A percentile compares a stretch with the other conserved stretches of the same genome.
Conservation (phyloP, 2,329 filamentous ascomycete species). For the Calonectria ilicicola region DNA sequence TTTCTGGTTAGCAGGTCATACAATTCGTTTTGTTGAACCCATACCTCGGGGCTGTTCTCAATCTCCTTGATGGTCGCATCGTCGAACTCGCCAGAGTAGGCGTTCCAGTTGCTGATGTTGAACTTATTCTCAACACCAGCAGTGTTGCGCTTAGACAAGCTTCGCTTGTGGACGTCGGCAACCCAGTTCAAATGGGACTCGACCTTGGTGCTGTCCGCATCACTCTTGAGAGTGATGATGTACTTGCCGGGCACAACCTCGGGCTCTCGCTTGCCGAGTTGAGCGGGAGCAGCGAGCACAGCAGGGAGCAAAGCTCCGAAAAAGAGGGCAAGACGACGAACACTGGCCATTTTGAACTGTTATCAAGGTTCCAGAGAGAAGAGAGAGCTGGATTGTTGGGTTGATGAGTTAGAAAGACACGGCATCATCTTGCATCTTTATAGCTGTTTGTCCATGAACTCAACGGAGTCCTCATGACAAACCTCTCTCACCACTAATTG, state of each 20-base stretch:
- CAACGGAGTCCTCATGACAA: not conserved
- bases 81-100: slow-evolving; percentile 58
- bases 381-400: not conserved
- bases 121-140: slow-evolving; percentile 46
- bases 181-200: slow-evolving; percentile 61
- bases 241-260: slow-evolving; percentile 51
- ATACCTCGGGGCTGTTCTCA: slow-evolving; percentile 54
- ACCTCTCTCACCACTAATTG: not conserved
- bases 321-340: slow-evolving; percentile 46
- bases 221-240: slow-evolving; percentile 71
- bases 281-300: slow-evolving; percentile 44
- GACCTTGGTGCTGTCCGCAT: slow-evolving; percentile 57
- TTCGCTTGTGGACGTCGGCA: slow-evolving; percentile 63
- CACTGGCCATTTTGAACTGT: slow-evolving; percentile 41
- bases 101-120: slow-evolving; percentile 47
- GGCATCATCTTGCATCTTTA: not conserved
- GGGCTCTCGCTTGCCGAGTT: not conserved
- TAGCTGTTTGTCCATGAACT: not conserved
- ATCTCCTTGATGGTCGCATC: slow-evolving; percentile 53
- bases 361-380: not conserved
- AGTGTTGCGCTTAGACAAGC: slow-evolving; percentile 60
- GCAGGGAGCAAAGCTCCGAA: slow-evolving; percentile 49
- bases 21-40: not conserved
- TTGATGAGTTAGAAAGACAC: not conserved
- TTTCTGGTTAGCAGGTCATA: not conserved